Evolutionary conservation across 2,329 filamentous ascomycete genomes (phyloP), one percentile per base, ranked within the genome.

Genomic region (Xylaria sp.): DNA sequence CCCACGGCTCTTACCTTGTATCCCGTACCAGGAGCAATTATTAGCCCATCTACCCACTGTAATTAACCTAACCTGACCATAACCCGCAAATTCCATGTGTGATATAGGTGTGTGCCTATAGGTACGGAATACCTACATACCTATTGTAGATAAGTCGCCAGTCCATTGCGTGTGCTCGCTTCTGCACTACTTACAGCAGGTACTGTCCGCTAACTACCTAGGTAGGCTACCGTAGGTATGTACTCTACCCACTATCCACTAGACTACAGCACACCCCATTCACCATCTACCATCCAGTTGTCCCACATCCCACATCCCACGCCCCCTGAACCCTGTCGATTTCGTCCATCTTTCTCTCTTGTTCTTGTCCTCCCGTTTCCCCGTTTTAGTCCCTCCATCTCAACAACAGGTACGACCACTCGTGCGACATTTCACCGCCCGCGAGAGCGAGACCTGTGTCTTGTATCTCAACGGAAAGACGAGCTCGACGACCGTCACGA

Each of bases 351-450:
- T 41, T 54, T 62, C 62, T 61, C 46, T 64, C 64, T 56, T 57
- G 53, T 54, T 58, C 62, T 53, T 65, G 62, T 67, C 59, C 59
- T 67, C 59, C 56, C 64, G 43, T 61, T 61, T 54, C 62, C 64
- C 62, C 64, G 58, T 65, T 60, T 61, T 57, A 65, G 58, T 57
- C 58, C 55, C 58, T 63, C 62, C 64, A 53, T 65, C 59, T 54
- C 60, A 63, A 56, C 54, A 21, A 54, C 21, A 37, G 43, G 55
- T 52, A 17, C 33, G 60, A 51, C 53, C 58, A 65, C 38, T 58
- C 31, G 65, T 67, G 65, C 65, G 62, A 67, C 65, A 64, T 66
- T 63, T 62, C 55, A 67, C 65, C 60, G 54, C 62, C 64, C 62
- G 65, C 57, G 63, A 65, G 65, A 67, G 64, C 64, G 64, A 67